Base-by-base conservation (phyloP, 352 stramenopile genomes). In the Pythium apleroticum region DNA sequence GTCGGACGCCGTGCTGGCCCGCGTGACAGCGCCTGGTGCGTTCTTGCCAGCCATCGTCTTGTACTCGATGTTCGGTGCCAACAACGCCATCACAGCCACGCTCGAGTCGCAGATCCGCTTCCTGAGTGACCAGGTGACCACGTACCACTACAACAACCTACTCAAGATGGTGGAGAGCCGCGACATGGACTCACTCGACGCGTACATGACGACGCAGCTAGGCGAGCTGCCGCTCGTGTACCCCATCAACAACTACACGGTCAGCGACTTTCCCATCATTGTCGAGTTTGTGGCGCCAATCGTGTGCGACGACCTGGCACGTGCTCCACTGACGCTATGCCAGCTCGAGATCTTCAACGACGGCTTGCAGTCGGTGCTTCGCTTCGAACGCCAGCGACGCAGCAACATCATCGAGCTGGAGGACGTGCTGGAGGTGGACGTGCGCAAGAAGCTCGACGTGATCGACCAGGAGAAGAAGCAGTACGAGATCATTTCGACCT, bases 361-460 rank as follows among this genome's bases (percentile, higher is more conserved):
- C 11, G 33, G 33, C 15, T 17, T 49, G 7, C 41, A 49, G 17
- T 20, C 17, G 0, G 19, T 49, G 41, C 41, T 49, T 49, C 41
- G 41, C 41, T 20, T 49, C 19, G 41, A 49, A 17, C 22, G 49
- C 17, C 4, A 11, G 17, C 54, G 35, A 1, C 22, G n/a, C 11
- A 39, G 28, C 35, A 49, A 30, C 22, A 15, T 60, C 1, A n/a
- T 60, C 11, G 17, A 33, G n/a, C 48, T 71, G 1, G 43, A 30
- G 12, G 65, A 71, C 8, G 17, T 67, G 9, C 31, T 33, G 3
- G 65, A 71, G 46, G 65, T 71, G 17, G 58, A 67, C 59, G 65
- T 67, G 28, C 65, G 65, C 65, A 71, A 71, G 58, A 43, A 71
- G 28, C 45, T 71, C 7, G 64, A 71, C 30, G 64, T 71, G 41